phyloP scores from a whole-genome alignment of 2,329 filamentous ascomycete species.

The Penicillium italicum region DNA sequence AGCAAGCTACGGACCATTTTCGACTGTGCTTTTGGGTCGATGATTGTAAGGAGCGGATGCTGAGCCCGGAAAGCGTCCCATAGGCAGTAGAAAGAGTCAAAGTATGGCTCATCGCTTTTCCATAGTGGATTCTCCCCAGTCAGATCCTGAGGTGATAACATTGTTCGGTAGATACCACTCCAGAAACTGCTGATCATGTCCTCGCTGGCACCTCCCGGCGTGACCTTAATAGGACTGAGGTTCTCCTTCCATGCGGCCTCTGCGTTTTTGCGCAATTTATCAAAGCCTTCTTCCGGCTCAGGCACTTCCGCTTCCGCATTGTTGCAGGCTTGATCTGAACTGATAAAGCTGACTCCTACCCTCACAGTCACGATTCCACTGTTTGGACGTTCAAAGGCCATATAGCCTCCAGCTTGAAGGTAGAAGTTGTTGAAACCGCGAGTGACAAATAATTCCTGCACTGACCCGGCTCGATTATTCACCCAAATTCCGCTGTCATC shows the following conservation, averaged over 20 bases:
- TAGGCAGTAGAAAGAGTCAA: conserved; percentile 61
- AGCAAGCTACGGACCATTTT: conserved; percentile 30
- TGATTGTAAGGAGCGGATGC: conserved; percentile 27
- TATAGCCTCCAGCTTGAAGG: conserved; percentile 60
- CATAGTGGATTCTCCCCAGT: conserved; percentile 67
- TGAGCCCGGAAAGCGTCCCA: conserved; percentile 25
- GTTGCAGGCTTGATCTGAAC: conserved; percentile 58
- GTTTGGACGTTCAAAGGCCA: conserved; percentile 52
- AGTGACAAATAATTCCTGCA: conserved; percentile 52
- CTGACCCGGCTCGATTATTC: conserved; percentile 55
- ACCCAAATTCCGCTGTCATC: conserved; percentile 59
- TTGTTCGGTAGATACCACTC: conserved; percentile 64
- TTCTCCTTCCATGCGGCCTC: conserved; percentile 57
- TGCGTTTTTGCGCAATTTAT: conserved; percentile 45
- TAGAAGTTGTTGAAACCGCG: conserved; percentile 53
- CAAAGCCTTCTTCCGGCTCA: conserved; percentile 42
- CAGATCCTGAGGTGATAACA: conserved; percentile 67
- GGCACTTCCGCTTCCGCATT: conserved; percentile 65
- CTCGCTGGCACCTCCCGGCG: conserved; percentile 51
- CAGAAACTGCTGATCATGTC: conserved; percentile 57
- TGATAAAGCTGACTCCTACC: conserved; percentile 66
- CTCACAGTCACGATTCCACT: conserved; percentile 55
- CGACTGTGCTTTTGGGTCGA: conserved; percentile 27
- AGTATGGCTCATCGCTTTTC: conserved; percentile 62
- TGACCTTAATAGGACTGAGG: conserved; percentile 54